Percentiles rank a stretch among this genome's conserved stretches.
phyloP scores from a whole-genome alignment of 805 yeast genomes.

The Saturnispora silvae region DNA sequence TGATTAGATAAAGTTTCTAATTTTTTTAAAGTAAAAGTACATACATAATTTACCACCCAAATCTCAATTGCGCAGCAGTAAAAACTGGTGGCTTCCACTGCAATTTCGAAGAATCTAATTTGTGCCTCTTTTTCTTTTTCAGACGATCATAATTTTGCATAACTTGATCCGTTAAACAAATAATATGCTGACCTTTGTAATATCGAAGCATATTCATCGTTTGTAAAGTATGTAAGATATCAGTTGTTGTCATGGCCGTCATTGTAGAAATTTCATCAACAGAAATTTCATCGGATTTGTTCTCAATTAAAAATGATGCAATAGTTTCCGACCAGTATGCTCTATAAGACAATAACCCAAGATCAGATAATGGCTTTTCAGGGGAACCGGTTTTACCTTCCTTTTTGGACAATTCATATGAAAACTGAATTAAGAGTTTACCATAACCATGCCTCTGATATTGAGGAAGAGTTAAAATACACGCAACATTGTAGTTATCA shows the following conservation, averaged over 20 bases:
- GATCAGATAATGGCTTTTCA: constrained; percentile 91
- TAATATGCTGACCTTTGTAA: constrained; percentile 91
- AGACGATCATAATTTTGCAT: constrained; percentile 63
- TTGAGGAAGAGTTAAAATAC: constrained; percentile 92
- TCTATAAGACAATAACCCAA: constrained; percentile 86
- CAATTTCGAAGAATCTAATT: constrained; percentile 60
- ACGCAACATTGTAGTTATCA: constrained; percentile 91
- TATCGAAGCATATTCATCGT: constrained; percentile 83
- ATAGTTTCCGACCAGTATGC: constrained; percentile 95
- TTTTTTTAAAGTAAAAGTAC: background rate
- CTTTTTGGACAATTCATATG: constrained; percentile 78
- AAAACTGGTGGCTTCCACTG: constrained; percentile 94
- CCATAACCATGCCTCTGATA: constrained; percentile 96
- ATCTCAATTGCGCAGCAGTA: constrained; percentile 90
- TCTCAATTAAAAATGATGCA: constrained; percentile 60
- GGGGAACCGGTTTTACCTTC: constrained; percentile 94
- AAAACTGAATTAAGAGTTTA: constrained; percentile 80
- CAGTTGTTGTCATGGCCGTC: constrained; percentile 94
- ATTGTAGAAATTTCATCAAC: constrained; percentile 82
- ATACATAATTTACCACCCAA: constrained; percentile 65
- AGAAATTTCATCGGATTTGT: constrained; percentile 38
- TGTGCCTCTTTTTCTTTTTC: constrained; percentile 56
- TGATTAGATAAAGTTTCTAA: background rate
- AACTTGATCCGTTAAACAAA: constrained; percentile 76
- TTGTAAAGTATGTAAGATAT: constrained; percentile 85